Conservation (phyloP, 805 yeast genomes). For the Saturnispora serradocipensis region DNA sequence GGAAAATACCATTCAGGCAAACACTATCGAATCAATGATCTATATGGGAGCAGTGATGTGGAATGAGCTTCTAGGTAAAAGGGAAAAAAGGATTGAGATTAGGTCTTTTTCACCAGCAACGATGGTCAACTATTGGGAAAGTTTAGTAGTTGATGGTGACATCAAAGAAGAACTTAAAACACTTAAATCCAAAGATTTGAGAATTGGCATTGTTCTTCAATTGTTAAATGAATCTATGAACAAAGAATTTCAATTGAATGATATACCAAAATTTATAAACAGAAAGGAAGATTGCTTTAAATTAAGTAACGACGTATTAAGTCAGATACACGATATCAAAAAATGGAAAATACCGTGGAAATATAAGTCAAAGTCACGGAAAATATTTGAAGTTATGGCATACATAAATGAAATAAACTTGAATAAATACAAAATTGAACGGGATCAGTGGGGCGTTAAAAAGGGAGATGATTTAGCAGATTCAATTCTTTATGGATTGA, state of each 20-base stretch:
- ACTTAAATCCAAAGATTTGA: conserved; percentile 6
- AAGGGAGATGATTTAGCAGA: conserved; percentile 65
- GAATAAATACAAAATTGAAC: conserved; percentile 6
- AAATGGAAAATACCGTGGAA: conserved; percentile 10
- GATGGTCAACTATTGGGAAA: conserved; percentile 28
- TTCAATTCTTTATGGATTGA: conserved; percentile 51
- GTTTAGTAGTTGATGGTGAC: neutral
- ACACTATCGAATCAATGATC: conserved; percentile 45
- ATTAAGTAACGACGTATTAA: neutral
- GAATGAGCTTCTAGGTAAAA: conserved; percentile 3
- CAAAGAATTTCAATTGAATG: neutral
- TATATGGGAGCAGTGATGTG: conserved; percentile 13
- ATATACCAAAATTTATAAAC: neutral
- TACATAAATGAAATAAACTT: conserved; percentile 17
- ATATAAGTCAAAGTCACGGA: conserved; percentile 15
- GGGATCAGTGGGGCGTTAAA: conserved; percentile 13
- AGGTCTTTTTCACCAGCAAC: conserved; percentile 9
- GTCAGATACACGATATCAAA: neutral
- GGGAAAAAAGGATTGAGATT: neutral
- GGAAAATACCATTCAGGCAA: conserved; percentile 43
- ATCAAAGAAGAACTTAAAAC: neutral
- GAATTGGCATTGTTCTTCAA: conserved; percentile 7
- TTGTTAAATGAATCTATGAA: conserved; percentile 5
- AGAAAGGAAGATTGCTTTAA: neutral
- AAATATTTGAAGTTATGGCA: conserved; percentile 21